Evolutionary conservation across 2,329 filamentous ascomycete genomes (phyloP), one percentile per base, ranked within the genome.

Genomic region (Sporothrix schenckii): DNA sequence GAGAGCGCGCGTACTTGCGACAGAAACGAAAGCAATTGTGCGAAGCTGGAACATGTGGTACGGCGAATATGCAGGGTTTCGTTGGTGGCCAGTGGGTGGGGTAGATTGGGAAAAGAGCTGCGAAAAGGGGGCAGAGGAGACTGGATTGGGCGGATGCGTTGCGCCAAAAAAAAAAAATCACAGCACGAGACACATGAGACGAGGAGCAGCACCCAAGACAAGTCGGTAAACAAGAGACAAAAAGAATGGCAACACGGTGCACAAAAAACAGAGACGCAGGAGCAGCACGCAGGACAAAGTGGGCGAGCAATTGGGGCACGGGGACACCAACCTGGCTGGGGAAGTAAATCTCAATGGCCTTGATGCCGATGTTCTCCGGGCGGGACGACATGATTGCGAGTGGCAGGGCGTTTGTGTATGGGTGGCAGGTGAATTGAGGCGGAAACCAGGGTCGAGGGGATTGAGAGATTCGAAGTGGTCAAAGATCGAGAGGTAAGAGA

Each of bases 261-360:
- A 24, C 49, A 24, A 9, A 34, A 34, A 5, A 10, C 41, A 19
- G 24, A 65, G 34, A 34, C 6, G 6, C 21, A 10, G 16, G 14
- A n/a, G 39, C 21, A n/a, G 41, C 21, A 44, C 34, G n/a, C n/a
- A 24, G n/a, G 3, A n/a, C 14, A 2, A 30, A 21, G 19, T 19
- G 27, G 27, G 10, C 7, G 3, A 13, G 24, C 47, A 69, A 61
- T 27, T 27, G 34, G 11, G 49, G 24, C 61, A 53, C 49, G 44
- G 24, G 63, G 63, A 16, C 4, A 82, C 89, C 74, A 82, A 94
- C 92, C 89, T 94, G 92, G 81, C 86, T 91, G 75, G 92, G 92
- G 79, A 93, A 92, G 82, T 95, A 95, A 79, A 95, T 88, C 81
- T 95, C 92, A 81, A 95, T 92, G 90, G 91, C 92, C 85, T 95